Evolutionary conservation across 1,284 basidiomycete species (phyloP).

Genomic region (Ceratobasidium papillatum): DNA sequence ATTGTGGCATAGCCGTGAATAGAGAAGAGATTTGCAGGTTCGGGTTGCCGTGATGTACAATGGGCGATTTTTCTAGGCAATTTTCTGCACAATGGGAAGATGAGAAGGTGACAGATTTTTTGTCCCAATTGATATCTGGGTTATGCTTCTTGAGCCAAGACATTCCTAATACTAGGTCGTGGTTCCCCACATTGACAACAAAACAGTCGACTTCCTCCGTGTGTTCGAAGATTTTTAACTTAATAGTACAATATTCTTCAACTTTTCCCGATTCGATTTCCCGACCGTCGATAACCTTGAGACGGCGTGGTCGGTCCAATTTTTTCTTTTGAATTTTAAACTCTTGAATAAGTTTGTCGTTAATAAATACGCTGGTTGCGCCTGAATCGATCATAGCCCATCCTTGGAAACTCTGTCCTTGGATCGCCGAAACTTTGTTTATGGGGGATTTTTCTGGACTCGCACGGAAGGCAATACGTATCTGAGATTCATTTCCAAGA

Average conservation of each 20-base stretch:
- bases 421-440: too few species aligned
- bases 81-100: neutral
- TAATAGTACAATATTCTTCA: neutral
- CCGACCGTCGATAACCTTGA: neutral
- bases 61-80: neutral
- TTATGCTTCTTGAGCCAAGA: slow-evolving; percentile 42
- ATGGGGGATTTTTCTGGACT: too few species aligned
- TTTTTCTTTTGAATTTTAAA: neutral
- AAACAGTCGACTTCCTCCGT: neutral
- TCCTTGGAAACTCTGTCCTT: neutral
- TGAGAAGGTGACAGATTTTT: neutral
- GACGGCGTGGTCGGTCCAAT: too few species aligned
- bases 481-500: too few species aligned
- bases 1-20: slow-evolving; percentile 12
- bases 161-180: slow-evolving; percentile 42
- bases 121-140: slow-evolving; percentile 41
- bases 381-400: slow-evolving; percentile 5
- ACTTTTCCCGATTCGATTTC: neutral
- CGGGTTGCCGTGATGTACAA: too few species aligned
- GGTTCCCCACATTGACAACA: slow-evolving; percentile 12
- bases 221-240: neutral
- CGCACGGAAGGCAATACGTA: too few species aligned
- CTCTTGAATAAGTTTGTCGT: neutral
- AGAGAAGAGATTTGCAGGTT: neutral
- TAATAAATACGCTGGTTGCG: neutral